A percentile compares a stretch with the other conserved stretches of the same genome.
Evolutionary conservation across 202 grass and related monocot species (phyloP).

Genomic region (Carex arenaria): DNA sequence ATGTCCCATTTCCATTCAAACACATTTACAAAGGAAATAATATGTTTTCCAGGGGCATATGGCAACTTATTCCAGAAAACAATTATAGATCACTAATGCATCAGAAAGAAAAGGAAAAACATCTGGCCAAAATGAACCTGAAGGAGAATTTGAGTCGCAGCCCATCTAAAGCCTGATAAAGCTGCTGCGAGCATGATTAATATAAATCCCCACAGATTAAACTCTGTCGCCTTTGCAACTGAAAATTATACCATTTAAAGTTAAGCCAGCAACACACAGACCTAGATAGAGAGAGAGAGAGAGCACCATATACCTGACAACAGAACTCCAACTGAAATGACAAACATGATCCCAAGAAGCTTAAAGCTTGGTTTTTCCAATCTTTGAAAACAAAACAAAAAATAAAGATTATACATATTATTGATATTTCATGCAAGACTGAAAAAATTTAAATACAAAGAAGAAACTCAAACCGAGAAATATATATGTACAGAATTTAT

Average conservation of each 20-base stretch:
- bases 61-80: neutral
- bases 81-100: neutral
- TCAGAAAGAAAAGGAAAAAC: neutral
- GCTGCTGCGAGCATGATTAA: slow-evolving; percentile 95
- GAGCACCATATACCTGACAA: slow-evolving; percentile 60
- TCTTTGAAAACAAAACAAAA: slow-evolving; percentile 42
- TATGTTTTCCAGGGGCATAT: neutral
- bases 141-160: slow-evolving; percentile 97
- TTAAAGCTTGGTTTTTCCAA: slow-evolving; percentile 92
- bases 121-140: slow-evolving; percentile 49
- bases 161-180: slow-evolving; percentile 97
- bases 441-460: neutral
- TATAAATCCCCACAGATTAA: slow-evolving; percentile 94
- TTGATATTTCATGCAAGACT: neutral
- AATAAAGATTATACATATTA: slow-evolving; percentile 4
- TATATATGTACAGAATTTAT: neutral
- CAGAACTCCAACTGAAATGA: slow-evolving; percentile 85
- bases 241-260: slow-evolving; percentile 29
- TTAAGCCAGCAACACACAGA: slow-evolving; percentile 3
- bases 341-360: slow-evolving; percentile 82
- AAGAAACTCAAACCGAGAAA: neutral
- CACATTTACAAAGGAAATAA: neutral
- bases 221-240: slow-evolving; percentile 88
- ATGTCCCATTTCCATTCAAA: neutral
- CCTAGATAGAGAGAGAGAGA: slow-evolving; percentile 14